These are phyloP conservation scores for Simplicillium aogashimaense DNA, from an alignment of 2,329 filamentous ascomycete genomes.

Conservation along the genomic window DNA sequence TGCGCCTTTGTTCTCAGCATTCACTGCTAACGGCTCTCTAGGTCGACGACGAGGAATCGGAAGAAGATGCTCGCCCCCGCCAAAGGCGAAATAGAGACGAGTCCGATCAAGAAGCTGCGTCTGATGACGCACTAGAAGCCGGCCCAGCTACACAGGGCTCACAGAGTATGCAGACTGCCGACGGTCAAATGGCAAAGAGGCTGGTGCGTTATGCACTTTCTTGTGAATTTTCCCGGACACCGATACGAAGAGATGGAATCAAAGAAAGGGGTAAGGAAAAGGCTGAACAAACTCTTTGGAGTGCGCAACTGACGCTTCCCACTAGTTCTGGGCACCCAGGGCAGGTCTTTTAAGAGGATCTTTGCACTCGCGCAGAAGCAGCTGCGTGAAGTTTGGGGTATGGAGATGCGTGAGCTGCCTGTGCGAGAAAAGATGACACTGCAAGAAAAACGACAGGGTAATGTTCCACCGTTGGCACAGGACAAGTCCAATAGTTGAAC, in stretches of 20 bases:
- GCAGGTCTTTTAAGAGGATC: constrained; percentile 63
- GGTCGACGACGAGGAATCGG: constrained; percentile 19
- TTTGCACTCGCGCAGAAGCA: constrained; percentile 69
- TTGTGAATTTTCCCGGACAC: constrained; percentile 52
- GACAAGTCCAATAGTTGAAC: constrained; percentile 12
- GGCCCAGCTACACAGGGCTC: constrained; percentile 14
- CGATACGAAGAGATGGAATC: constrained; percentile 52
- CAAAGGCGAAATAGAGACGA: constrained; percentile 19
- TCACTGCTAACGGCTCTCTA: constrained; percentile 3
- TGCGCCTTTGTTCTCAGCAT: too few species aligned
- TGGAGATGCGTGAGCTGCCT: constrained; percentile 82
- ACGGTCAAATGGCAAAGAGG: constrained; percentile 50
- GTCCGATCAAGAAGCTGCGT: constrained; percentile 22
- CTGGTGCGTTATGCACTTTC: constrained; percentile 59
- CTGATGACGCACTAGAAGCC: constrained; percentile 24
- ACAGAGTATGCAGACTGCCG: constrained; percentile 20
- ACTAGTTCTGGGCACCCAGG: constrained; percentile 59
- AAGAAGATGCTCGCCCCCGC: constrained; percentile 20
- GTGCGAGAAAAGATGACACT: constrained; percentile 71
- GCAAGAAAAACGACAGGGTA: constrained; percentile 66
- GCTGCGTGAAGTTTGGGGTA: constrained; percentile 70
- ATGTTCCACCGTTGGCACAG: constrained; percentile 3
- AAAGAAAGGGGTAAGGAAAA: constrained; percentile 45
- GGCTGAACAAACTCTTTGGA: fast-evolving
- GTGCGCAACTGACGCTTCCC: constrained; percentile 5